Percentiles rank a stretch among this genome's conserved stretches.
phyloP scores from a whole-genome alignment of 495 filamentous ascomycete species.

The Letharia columbiana region DNA sequence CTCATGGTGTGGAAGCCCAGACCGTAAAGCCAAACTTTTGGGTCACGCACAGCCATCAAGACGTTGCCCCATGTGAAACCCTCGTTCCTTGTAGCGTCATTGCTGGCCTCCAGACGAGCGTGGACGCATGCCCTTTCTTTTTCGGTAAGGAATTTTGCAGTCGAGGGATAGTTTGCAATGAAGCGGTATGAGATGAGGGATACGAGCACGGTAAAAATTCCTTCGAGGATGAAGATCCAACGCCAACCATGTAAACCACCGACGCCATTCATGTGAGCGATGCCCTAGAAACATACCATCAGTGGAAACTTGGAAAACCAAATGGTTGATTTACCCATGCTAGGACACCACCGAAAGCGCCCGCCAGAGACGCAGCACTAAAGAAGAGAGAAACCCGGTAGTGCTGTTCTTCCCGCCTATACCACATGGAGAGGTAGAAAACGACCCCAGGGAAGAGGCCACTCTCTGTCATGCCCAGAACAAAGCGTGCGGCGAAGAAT shows the following conservation, averaged over 20 bases:
- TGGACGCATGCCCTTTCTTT: slow-evolving; percentile 54
- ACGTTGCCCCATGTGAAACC: slow-evolving; percentile 59
- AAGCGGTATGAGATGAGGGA: slow-evolving; percentile 57
- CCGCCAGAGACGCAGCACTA: slow-evolving; percentile 62
- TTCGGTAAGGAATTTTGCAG: slow-evolving; percentile 56
- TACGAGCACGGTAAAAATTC: slow-evolving; percentile 57
- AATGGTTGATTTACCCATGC: slow-evolving; percentile 41
- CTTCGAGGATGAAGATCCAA: slow-evolving; percentile 80
- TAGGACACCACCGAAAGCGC: slow-evolving; percentile 71
- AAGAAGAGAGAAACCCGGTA: slow-evolving; percentile 72
- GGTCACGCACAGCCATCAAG: slow-evolving; percentile 53
- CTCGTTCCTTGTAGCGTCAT: slow-evolving; percentile 54
- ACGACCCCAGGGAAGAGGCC: slow-evolving; percentile 66
- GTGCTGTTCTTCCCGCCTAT: slow-evolving; percentile 62
- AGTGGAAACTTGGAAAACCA: too few relatives aligned
- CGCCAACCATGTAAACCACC: slow-evolving; percentile 64
- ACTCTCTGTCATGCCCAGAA: slow-evolving; percentile 39
- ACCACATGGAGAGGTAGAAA: slow-evolving; percentile 83
- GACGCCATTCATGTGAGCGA: slow-evolving; percentile 52
- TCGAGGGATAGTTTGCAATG: slow-evolving; percentile 64
- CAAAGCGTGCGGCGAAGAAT: slow-evolving; percentile 56
- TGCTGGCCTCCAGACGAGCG: slow-evolving; percentile 51
- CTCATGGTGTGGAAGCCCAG: slow-evolving; percentile 64
- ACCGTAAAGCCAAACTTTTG: slow-evolving; percentile 68
- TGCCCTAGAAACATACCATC: slow-evolving; percentile 30